Conservation (phyloP, 441 rosid genomes). For the Populus hybrid region DNA sequence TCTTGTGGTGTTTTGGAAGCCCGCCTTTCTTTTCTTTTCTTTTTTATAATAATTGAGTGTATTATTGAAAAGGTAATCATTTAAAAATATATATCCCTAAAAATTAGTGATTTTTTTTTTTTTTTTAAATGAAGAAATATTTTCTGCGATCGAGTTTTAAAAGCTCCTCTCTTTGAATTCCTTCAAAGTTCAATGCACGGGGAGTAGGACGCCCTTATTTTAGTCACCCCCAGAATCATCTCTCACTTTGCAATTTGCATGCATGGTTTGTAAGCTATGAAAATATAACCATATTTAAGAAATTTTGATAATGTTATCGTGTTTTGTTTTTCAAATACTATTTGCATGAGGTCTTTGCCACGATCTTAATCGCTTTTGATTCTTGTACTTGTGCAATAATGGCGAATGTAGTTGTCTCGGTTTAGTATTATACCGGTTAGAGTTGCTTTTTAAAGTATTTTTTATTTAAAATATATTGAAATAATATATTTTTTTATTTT, state of each 20-base stretch:
- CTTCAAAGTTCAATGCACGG: not conserved
- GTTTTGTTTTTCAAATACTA: not conserved
- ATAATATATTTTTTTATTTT: no score
- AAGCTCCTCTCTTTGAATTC: not conserved
- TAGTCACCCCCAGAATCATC: not conserved
- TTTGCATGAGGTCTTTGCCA: not conserved
- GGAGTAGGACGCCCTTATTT: not conserved
- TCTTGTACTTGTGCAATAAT: not conserved
- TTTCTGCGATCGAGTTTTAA: no score
- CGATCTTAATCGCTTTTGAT: not conserved
- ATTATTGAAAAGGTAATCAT: not conserved
- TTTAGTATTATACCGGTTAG: no score
- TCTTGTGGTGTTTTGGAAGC: slow-evolving; percentile 1
- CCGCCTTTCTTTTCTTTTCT: not conserved
- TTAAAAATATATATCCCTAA: no score
- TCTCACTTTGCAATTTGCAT: not conserved
- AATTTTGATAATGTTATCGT: not conserved
- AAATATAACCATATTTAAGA: not conserved
- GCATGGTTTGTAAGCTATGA: not conserved
- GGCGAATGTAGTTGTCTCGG: not conserved
- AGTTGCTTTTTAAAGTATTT: no score
- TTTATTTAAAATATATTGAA: no score
- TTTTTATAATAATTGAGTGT: not conserved
- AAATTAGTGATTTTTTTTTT: no score
- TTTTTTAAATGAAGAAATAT: no score